Evolutionary conservation across 176 grass and related monocot species (phyloP).

Genomic region (Zoysia pacifica): DNA sequence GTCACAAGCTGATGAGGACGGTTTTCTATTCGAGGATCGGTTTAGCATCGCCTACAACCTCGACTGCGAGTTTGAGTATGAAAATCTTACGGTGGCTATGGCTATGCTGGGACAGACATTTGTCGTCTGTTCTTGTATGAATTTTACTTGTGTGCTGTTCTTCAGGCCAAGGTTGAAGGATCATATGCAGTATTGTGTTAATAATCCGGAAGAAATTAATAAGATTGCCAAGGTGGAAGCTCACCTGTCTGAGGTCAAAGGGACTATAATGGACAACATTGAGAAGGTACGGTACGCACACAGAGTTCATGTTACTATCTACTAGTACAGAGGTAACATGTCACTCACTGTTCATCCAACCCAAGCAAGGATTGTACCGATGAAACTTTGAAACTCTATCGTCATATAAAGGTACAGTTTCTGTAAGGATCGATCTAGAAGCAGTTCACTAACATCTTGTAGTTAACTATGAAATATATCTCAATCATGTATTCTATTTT

Average conservation of each 20-base stretch:
- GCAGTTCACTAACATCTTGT: neutral
- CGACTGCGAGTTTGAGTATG: constrained; percentile 85
- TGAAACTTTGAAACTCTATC: neutral
- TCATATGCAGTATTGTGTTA: constrained; percentile 90
- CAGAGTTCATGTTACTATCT: neutral
- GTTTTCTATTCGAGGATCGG: constrained; percentile 79
- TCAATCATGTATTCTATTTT: neutral
- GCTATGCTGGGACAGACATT: neutral
- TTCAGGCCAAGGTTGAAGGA: constrained; percentile 74
- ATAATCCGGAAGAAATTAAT: constrained; percentile 92
- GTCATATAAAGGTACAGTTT: neutral
- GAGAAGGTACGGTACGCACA: constrained; percentile 60
- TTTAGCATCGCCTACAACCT: constrained; percentile 95
- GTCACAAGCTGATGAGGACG: constrained; percentile 58
- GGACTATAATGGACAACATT: constrained; percentile 98
- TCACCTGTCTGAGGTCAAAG: constrained; percentile 89
- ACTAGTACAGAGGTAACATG: neutral
- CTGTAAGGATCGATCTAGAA: neutral
- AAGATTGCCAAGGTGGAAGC: constrained; percentile 94
- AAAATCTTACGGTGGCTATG: neutral
- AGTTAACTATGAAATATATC: neutral
- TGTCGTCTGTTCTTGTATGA: constrained; percentile 5
- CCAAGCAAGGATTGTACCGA: neutral
- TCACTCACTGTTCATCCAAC: neutral
- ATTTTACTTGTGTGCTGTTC: neutral